A percentile compares a stretch with the other conserved stretches of the same genome.
Evolutionary conservation across 805 yeast genomes (phyloP).

Genomic region (Teunomyces panamensis): DNA sequence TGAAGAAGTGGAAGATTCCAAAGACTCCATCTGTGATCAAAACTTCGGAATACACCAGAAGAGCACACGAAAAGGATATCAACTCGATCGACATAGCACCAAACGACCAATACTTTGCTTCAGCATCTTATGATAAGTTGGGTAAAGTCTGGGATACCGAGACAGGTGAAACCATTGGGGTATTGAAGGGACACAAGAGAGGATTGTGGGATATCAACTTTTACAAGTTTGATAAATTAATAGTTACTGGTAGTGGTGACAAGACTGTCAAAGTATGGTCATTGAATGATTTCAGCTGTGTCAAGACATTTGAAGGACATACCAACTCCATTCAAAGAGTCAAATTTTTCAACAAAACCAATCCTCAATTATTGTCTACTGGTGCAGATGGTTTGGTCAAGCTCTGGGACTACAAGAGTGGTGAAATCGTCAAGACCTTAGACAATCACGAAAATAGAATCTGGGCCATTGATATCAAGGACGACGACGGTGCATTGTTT

Average conservation of each 20-base stretch:
- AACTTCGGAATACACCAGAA: constrained; percentile 80
- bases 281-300: constrained; percentile 68
- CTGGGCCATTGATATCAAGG: constrained; percentile 76
- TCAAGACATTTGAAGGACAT: constrained; percentile 89
- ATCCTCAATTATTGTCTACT: constrained; percentile 66
- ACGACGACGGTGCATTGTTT: constrained; percentile 68
- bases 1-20: constrained; percentile 82
- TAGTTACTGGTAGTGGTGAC: constrained; percentile 90
- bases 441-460: constrained; percentile 92
- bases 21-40: constrained; percentile 38
- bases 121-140: constrained; percentile 91
- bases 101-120: constrained; percentile 81
- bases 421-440: constrained; percentile 78
- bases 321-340: constrained; percentile 88
- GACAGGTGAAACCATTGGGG: constrained; percentile 83
- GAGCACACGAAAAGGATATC: constrained; percentile 96
- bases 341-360: constrained; percentile 57
- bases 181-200: constrained; percentile 86
- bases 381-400: constrained; percentile 96
- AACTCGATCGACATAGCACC: constrained; percentile 89
- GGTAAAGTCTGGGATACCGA: constrained; percentile 86
- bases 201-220: constrained; percentile 93
- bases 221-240: constrained; percentile 70
- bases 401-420: constrained; percentile 74
- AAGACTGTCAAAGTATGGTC: constrained; percentile 90